Percentiles rank a stretch among this genome's conserved stretches.
phyloP scores from a whole-genome alignment of 2,329 filamentous ascomycete genomes.

The Calonectria honghensis region DNA sequence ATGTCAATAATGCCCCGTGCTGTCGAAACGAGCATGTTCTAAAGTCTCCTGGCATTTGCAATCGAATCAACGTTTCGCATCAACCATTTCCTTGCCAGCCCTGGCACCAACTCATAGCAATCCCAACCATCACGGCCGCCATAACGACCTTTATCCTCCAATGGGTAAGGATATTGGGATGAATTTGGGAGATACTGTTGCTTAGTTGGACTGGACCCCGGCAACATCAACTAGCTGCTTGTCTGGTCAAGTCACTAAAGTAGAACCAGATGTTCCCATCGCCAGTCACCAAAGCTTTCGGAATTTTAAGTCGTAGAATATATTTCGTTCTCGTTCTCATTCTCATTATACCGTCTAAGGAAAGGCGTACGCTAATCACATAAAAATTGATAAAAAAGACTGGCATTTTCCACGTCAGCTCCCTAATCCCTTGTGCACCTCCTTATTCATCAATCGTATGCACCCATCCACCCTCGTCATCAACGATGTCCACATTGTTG shows the following conservation, averaged over 20 bases:
- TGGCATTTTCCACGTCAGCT: conserved; percentile 25
- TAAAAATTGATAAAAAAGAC: conserved; percentile 2
- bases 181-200: too few species aligned
- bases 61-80: too few species aligned
- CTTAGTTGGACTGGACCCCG: too few species aligned
- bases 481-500: conserved; percentile 47
- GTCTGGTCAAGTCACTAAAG: neutral
- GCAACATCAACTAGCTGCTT: neutral
- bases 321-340: neutral
- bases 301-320: neutral
- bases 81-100: too few species aligned
- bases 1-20: too few species aligned
- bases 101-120: too few species aligned
- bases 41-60: too few species aligned
- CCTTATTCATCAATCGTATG: conserved; percentile 27
- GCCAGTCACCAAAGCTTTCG: neutral
- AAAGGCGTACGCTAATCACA: neutral
- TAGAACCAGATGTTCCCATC: neutral
- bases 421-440: neutral
- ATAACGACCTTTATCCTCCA: too few species aligned
- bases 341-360: conserved; percentile 1
- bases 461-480: conserved; percentile 44
- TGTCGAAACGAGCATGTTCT: too few species aligned
- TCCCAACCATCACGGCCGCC: too few species aligned
- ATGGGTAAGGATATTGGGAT: too few species aligned